phyloP scores from a whole-genome alignment of 129 eudicot genomes.

The Rutidosis leptorrhynchoides region DNA sequence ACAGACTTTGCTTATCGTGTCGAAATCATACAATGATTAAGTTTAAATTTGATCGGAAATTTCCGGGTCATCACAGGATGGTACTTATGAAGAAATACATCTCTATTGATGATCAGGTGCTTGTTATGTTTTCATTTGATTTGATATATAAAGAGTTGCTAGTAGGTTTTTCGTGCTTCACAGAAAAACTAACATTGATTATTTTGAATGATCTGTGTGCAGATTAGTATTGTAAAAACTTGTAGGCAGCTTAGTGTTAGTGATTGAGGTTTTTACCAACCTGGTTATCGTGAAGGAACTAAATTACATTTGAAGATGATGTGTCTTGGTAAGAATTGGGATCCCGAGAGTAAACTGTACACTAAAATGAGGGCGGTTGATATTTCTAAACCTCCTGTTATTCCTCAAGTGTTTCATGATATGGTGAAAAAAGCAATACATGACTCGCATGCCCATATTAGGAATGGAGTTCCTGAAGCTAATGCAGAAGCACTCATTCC shows the following conservation, averaged over 20 bases:
- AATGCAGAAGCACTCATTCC: slow-evolving; percentile 45
- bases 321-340: slow-evolving; percentile 96
- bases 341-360: slow-evolving; percentile 51
- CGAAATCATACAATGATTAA: too few species aligned
- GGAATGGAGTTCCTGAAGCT: slow-evolving; percentile 1
- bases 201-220: background rate
- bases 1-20: too few species aligned
- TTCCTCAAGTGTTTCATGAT: slow-evolving; percentile 51
- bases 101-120: slow-evolving; percentile 62
- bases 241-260: slow-evolving; percentile 64
- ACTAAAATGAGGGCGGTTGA: slow-evolving; percentile 45
- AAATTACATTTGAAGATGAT: slow-evolving; percentile 61
- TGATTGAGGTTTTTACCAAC: slow-evolving; percentile 77
- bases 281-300: slow-evolving; percentile 55
- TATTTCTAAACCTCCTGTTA: slow-evolving; percentile 58
- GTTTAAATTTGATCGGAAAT: too few species aligned
- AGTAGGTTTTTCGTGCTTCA: background rate
- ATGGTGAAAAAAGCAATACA: slow-evolving; percentile 54
- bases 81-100: slow-evolving; percentile 59
- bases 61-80: too few species aligned
- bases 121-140: background rate
- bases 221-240: slow-evolving; percentile 51
- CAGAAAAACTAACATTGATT: background rate
- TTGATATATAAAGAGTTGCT: background rate
- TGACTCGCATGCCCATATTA: slow-evolving; percentile 38